Base-by-base conservation (phyloP, 2,329 filamentous ascomycete species). In the Alternaria incomplexa region DNA sequence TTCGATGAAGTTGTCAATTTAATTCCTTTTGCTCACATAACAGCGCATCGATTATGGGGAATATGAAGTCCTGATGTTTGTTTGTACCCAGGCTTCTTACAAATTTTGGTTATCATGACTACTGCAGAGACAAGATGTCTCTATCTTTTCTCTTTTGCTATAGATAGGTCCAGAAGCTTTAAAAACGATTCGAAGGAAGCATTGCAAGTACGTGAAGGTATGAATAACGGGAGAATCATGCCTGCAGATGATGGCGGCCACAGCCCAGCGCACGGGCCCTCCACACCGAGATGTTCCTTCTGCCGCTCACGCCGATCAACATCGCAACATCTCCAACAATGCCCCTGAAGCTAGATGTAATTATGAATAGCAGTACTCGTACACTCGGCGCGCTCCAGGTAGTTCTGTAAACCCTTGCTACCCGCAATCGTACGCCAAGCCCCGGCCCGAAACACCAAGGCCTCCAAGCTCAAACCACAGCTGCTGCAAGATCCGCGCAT, bases 401-500 rank as follows among this genome's bases (percentile, higher is more conserved):
- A 40, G 36, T n/a, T 36, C 30, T 51, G 28, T n/a, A 23, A 23
- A 51, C 44, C 4, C 20, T 23, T 3, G 44, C 5, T 8, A 46
- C 44, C 7, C 0, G 12, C 17, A 20, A 26, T 13, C n/a, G 15
- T 1, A 55, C 62, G 68, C 71, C 71, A 71, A 71, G 71, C 44
- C 43, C 36, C 32, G 20, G 55, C 48, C 65, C 73, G 73, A 77
- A 77, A 77, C 74, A 72, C 64, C 26, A 58, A 51, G 36, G 23
- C 52, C 58, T 23, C 44, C 58, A 56, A 36, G 56, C 66, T 61
- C 71, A 76, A 73, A 78, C 74, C 62, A 52, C 61, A 44, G 45
- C 26, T 62, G 75, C 73, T 53, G 58, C 75, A 78, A 56, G 46
- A 62, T 30, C 40, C 20, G 67, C 69, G 71, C 68, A 72, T 74